Evolutionary conservation across 2,329 filamentous ascomycete genomes (phyloP), one percentile per base, ranked within the genome.

Genomic region (Aspergillus clavatus): DNA sequence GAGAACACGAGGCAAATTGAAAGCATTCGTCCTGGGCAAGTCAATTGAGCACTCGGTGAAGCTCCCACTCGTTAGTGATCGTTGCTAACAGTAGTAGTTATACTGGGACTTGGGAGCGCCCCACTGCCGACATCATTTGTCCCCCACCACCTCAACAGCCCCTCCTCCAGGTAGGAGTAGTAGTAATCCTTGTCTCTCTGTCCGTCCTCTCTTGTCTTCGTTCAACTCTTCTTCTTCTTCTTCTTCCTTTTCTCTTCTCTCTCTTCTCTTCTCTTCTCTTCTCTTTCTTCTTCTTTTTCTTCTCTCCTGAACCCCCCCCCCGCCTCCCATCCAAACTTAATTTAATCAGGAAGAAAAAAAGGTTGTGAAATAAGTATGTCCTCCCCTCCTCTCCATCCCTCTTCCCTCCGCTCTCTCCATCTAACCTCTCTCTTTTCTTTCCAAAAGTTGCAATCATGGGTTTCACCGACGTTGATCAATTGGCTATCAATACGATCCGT

Each of bases 401-500:
- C 27, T 23, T 27, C 40, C 42, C 39, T 35, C 23, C 28, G 52
- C 38, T 38, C 43, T 23, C 38, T 46, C 43, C 46, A 39, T 50
- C 45, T 43, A 47, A 38, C 38, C 47, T 39, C 49, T 50, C 57
- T 52, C 55, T 28, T 45, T 23, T 26, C 36, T 45, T 61, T n/a
- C n/a, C n/a, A n/a, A n/a, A 63, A 55, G 57, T 58, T 58, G 71
- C 72, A 69, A 81, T 70, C 65, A 97, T 97, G 91, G 83, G 83
- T 72, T 96, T 87, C 81, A 80, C 80, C 71, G 87, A 97, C 66
- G 72, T 84, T 68, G 93, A 98, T 73, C 78, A 85, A 79, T 82
- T 89, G 75, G 87, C 89, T 68, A 89, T 98, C 78, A 97, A 97
- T 85, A 95, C 91, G 73, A 97, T 98, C 79, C 88, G 93, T 72